Conservation (phyloP, 2,329 filamentous ascomycete species). For the Falciphora oryzae region DNA sequence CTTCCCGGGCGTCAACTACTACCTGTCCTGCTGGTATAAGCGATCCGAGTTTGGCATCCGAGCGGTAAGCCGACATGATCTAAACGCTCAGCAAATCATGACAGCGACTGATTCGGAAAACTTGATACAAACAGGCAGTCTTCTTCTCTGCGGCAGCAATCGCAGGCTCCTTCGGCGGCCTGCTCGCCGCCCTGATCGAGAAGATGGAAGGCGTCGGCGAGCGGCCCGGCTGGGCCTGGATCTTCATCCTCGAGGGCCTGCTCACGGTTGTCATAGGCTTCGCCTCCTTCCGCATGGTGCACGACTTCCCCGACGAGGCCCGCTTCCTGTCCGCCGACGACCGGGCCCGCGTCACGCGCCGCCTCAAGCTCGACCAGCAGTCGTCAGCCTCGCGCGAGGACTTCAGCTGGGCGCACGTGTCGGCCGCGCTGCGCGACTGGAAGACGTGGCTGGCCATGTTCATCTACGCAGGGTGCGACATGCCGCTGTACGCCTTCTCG, state of each 20-base stretch:
- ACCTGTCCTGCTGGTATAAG: slow-evolving; percentile 75
- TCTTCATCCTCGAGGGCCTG: slow-evolving; percentile 62
- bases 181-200: slow-evolving; percentile 63
- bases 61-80: slow-evolving; percentile 24
- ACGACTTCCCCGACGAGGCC: slow-evolving; percentile 73
- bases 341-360: slow-evolving; percentile 59
- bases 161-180: slow-evolving; percentile 67
- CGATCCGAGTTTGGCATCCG: slow-evolving; percentile 69
- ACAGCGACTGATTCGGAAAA: neutral
- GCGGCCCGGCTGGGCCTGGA: slow-evolving; percentile 52
- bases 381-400: slow-evolving; percentile 61
- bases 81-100: neutral
- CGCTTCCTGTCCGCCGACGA: slow-evolving; percentile 62
- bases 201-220: slow-evolving; percentile 57
- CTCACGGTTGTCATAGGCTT: slow-evolving; percentile 60
- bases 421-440: slow-evolving; percentile 66
- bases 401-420: slow-evolving; percentile 66
- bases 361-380: slow-evolving; percentile 64
- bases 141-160: slow-evolving; percentile 77
- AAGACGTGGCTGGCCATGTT: slow-evolving; percentile 56
- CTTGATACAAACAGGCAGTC: slow-evolving; percentile 40
- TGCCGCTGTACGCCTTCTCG: slow-evolving; percentile 47
- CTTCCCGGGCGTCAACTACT: slow-evolving; percentile 64
- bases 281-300: slow-evolving; percentile 64
- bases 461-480: slow-evolving; percentile 42